Base-by-base conservation (phyloP, 163 green algal species). In the Chlorella variabilis region DNA sequence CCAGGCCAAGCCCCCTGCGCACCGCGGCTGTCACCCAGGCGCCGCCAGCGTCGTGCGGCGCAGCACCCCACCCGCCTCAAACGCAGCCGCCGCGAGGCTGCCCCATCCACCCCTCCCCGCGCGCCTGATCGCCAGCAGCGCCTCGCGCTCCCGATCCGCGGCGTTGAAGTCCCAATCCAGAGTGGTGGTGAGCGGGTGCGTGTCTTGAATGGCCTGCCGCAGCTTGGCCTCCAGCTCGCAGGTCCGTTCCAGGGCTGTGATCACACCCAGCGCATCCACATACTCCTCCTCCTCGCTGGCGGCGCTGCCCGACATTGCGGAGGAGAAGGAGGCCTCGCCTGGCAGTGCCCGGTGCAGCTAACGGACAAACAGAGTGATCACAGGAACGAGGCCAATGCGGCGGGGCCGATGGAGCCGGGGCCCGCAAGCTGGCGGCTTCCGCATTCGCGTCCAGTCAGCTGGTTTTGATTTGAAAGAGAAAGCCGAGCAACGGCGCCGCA, bases 131-230 rank as follows among this genome's bases (percentile, higher is more conserved):
- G 82, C 75, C 48, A 91, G 78, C 68, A 93, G 66, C 27, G 83
- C 89, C 45, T 89, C 71, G 9, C 86, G 67, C 82, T 93, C 89
- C 25, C 82, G 56, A 74, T 92, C 89, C 1, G 86, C 89, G 34
- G 86, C 68, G 20, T 70, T 41, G 54, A 89, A 80, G 51, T 91
- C 87, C 71, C 76, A 87, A 31, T 90, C 85, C 27, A 92, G 81
- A 15, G 80, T 85, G 29, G 83, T 91, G 58, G 83, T 90, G 18
- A 92, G 58, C 18, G 82, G 85, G 61, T 92, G 89, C 13, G 82
- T 92, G 48, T 84, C 75, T 81, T 92, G 87, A 39, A 93, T 90
- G 13, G 89, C 87, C 70, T 89, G 83, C 31, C 89, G 83, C 41
- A 93, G 66, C 39, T 77, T 71, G 29, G 84, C 65, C 83, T 92